Base-by-base conservation (phyloP, 495 filamentous ascomycete genomes). In the Penicillium nucicola region DNA sequence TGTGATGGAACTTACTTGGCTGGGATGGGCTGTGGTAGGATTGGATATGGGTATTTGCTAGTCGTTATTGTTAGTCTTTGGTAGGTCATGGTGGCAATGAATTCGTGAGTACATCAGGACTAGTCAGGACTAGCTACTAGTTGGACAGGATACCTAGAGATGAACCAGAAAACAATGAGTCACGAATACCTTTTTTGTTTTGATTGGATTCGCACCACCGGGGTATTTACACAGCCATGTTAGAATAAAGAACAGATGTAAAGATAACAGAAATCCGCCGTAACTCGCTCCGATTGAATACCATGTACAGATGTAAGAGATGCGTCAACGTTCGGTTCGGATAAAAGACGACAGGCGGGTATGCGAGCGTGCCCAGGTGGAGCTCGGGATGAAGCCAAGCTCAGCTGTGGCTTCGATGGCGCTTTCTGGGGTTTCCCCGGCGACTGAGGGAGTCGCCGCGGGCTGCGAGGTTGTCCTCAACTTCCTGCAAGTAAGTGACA, bases 401-500 rank as follows among this genome's bases (percentile, higher is more conserved):
- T 48, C 39, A 48, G 4, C 39, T 15, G 35, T 39, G 15, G 42
- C 42, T 35, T 15, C 46, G 35, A 22, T 25, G 18, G 17, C 46
- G 40, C 39, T 51, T 51, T 34, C 40, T 38, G 22, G 35, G 28
- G 17, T 48, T 48, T 13, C 1, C 18, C 10, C 46, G 31, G 5
- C 42, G 36, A 32, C 46, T 28, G 1, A 48, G 45, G 20, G 23
- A n/a, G 6, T 45, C 42, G n/a, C 18, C 31, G 17, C 36, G 35
- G 13, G 17, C 18, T 10, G 6, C 17, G 8, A 51, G 25, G 20
- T 30, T 36, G 22, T 51, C 41, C 32, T 60, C 57, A 4, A 60
- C 46, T 0, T 8, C 2, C 45, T 47, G 35, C 32, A 62, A 31
- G 18, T 58, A 59, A n/a, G 25, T 25, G 17, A 59, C 52, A 23